phyloP scores from a whole-genome alignment of 2,329 filamentous ascomycete species.

The Fusarium sp. region DNA sequence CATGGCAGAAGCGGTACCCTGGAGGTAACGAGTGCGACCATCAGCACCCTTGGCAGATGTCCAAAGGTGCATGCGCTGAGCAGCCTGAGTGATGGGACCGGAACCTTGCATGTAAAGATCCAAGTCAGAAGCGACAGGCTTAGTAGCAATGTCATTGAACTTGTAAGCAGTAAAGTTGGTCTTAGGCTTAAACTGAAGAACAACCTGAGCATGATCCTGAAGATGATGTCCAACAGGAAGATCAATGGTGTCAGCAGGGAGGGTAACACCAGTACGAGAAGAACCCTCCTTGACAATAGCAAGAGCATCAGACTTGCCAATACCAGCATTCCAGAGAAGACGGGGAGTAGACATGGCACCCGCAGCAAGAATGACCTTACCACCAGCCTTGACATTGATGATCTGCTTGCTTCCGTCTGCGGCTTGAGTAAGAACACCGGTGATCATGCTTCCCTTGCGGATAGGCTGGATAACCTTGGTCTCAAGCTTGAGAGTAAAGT shows the following conservation, averaged over 20 bases:
- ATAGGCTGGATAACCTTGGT: slow-evolving; percentile 73
- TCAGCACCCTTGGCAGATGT: slow-evolving; percentile 42
- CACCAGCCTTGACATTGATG: slow-evolving; percentile 43
- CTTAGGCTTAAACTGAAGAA: slow-evolving; percentile 42
- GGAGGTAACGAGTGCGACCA: slow-evolving; percentile 39
- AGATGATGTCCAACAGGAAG: slow-evolving; percentile 69
- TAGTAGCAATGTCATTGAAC: slow-evolving; percentile 37
- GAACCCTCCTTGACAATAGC: slow-evolving; percentile 57
- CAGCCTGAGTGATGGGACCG: slow-evolving; percentile 44
- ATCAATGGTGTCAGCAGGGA: slow-evolving; percentile 64
- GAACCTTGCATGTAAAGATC: slow-evolving; percentile 44
- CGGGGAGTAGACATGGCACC: slow-evolving; percentile 59
- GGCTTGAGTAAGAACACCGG: slow-evolving; percentile 70
- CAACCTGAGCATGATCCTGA: slow-evolving; percentile 63
- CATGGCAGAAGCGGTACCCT: slow-evolving; percentile 44
- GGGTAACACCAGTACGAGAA: slow-evolving; percentile 60
- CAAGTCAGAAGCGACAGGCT: slow-evolving; percentile 33
- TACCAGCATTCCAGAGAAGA: slow-evolving; percentile 57
- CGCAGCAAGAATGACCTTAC: slow-evolving; percentile 70
- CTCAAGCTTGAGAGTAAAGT: slow-evolving; percentile 74
- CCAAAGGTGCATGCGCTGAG: slow-evolving; percentile 46
- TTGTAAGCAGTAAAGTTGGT: slow-evolving; percentile 43
- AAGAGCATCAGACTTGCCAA: slow-evolving; percentile 70
- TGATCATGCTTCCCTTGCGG: slow-evolving; percentile 69
- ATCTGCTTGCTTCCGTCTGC: slow-evolving; percentile 58